A percentile compares a stretch with the other conserved stretches of the same genome.
Evolutionary conservation across 306 rosid genomes (phyloP).

Genomic region (Casuarina cunninghamiana): DNA sequence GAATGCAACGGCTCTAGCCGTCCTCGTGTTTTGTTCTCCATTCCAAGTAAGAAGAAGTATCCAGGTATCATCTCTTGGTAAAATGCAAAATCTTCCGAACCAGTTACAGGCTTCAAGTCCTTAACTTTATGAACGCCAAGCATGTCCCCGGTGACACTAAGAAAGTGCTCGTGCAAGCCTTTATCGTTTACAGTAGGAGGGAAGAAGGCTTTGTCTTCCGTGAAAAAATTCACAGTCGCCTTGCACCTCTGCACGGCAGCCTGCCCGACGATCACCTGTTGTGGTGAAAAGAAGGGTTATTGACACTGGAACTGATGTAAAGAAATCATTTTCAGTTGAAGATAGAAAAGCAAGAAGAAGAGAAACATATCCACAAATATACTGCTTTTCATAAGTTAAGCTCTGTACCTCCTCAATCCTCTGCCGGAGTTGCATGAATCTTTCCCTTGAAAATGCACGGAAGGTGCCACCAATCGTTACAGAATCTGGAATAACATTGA

Average conservation of each 20-base stretch:
- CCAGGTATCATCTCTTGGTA: constrained; percentile 87
- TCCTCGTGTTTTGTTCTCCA: constrained; percentile 48
- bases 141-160: constrained; percentile 52
- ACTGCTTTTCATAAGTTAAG: background rate
- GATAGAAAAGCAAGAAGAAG: background rate
- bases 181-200: constrained; percentile 65
- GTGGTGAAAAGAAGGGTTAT: background rate
- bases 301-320: background rate
- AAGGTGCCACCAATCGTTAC: constrained; percentile 89
- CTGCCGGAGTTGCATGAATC: constrained; percentile 47
- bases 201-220: constrained; percentile 34
- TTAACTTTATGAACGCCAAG: constrained; percentile 57
- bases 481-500: constrained; percentile 90
- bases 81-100: constrained; percentile 76
- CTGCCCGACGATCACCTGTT: constrained; percentile 74
- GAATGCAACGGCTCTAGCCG: constrained; percentile 43
- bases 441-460: constrained; percentile 61
- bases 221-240: constrained; percentile 60
- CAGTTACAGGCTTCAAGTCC: constrained; percentile 51
- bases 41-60: constrained; percentile 63
- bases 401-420: constrained; percentile 67
- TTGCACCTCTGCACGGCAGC: constrained; percentile 90
- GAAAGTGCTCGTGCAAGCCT: constrained; percentile 58
- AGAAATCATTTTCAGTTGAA: background rate
- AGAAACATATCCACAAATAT: background rate